Conservation (phyloP, 768 basidiomycete genomes). For the Termitomyces sp. region DNA sequence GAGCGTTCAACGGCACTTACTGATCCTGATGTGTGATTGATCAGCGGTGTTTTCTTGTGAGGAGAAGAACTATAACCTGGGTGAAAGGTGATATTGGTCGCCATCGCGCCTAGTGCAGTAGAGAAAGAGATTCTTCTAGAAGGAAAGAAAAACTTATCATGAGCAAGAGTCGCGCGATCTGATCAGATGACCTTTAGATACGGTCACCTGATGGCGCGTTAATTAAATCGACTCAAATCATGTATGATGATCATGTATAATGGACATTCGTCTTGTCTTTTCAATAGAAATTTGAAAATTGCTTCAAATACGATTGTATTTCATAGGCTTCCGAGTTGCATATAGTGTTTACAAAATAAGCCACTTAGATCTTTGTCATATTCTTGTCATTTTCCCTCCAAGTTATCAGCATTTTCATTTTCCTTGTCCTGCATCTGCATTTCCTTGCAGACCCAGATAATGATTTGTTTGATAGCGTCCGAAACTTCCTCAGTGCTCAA, state of each 20-base stretch:
- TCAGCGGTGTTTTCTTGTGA: not conserved
- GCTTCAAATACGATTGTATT: not conserved
- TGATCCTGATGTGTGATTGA: constrained; percentile 45
- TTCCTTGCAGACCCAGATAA: constrained; percentile 53
- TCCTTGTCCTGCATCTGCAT: constrained; percentile 28
- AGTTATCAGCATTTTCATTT: constrained; percentile 16
- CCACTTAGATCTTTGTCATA: not conserved
- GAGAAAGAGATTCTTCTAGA: not conserved
- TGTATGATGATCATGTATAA: too few species aligned
- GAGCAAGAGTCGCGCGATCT: constrained; percentile 18
- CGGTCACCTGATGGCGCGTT: not conserved
- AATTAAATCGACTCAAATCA: not conserved
- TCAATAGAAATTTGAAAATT: too few species aligned
- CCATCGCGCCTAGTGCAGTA: constrained; percentile 21
- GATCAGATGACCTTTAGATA: constrained; percentile 5
- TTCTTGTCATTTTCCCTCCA: constrained; percentile 10
- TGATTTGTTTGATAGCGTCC: constrained; percentile 53
- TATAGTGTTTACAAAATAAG: not conserved
- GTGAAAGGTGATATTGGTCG: constrained; percentile 56
- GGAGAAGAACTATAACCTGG: constrained; percentile 9
- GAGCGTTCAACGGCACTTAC: constrained; percentile 65
- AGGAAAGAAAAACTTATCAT: not conserved
- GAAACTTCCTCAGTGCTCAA: constrained; percentile 62
- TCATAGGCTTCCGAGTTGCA: not conserved
- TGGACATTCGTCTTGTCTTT: not conserved